These are phyloP conservation scores for Penicillium diatomitis DNA, from an alignment of 495 filamentous ascomycete species.

Conservation along the genomic window DNA sequence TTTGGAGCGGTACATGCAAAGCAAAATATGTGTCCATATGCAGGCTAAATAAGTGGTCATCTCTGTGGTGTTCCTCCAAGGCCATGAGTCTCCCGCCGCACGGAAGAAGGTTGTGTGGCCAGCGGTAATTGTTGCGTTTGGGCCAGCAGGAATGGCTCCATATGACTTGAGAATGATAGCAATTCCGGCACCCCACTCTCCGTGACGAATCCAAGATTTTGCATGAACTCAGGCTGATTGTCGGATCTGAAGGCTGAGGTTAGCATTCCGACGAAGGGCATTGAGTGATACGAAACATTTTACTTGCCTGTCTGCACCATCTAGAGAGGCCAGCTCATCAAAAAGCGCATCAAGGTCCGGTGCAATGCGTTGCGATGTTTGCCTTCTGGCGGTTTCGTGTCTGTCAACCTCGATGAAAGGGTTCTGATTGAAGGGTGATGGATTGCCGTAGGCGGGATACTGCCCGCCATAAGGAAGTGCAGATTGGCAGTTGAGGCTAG, in stretches of 20 bases:
- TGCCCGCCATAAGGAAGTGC: slow-evolving; percentile 18
- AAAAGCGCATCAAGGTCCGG: slow-evolving; percentile 36
- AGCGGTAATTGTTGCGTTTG: slow-evolving; percentile 24
- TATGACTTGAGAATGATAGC: slow-evolving; percentile 28
- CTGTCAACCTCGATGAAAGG: slow-evolving; percentile 27
- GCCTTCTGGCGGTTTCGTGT: slow-evolving; percentile 20
- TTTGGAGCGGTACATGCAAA: no score
- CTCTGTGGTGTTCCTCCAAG: slow-evolving; percentile 12
- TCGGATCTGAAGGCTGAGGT: slow-evolving; percentile 17
- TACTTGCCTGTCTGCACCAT: slow-evolving; percentile 33
- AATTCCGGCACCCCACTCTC: slow-evolving; percentile 29
- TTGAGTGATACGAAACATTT: background rate
- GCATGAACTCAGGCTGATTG: slow-evolving; percentile 36
- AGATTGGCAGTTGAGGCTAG: slow-evolving; percentile 19
- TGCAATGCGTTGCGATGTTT: slow-evolving; percentile 24
- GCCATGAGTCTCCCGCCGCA: slow-evolving; percentile 14
- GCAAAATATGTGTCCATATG: no score
- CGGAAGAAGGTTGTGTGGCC: slow-evolving; percentile 8
- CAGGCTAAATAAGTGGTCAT: slow-evolving; percentile 2
- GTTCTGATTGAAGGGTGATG: slow-evolving; percentile 20
- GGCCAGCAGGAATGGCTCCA: slow-evolving; percentile 30
- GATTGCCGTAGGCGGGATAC: slow-evolving; percentile 26
- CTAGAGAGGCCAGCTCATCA: slow-evolving; percentile 34
- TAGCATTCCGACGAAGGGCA: background rate
- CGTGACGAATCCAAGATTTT: slow-evolving; percentile 33